Evolutionary conservation across 805 yeast species (phyloP), one percentile per base, ranked within the genome.

Genomic region (Wickerhamomyces canadensis): DNA sequence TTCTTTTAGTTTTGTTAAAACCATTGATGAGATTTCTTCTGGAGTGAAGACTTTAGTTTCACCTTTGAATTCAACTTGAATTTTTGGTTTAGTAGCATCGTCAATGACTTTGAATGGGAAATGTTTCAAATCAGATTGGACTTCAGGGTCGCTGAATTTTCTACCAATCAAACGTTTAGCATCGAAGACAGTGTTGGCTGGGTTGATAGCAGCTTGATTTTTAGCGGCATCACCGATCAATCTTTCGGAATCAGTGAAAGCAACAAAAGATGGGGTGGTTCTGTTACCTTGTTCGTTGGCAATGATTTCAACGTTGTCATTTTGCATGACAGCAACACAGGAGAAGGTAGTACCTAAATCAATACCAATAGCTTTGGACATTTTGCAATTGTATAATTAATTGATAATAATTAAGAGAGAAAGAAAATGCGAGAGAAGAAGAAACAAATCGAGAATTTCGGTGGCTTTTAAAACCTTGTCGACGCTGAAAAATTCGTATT

Each of bases 281-380:
- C 97, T 86, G 78, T 88, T 88, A 80, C 97, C 97, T 74, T 88
- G 97, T 66, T 88, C 97, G 64, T 88, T 88, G 59, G 97, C 96
- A 61, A 88, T 84, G 65, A 88, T 88, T 68, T 88, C 97, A 35
- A 89, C 97, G 60, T 84, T 75, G 55, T 91, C 94, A 61, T 84
- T 84, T 54, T 87, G 74, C 73, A 87, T 86, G 60, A 86, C 94
- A 58, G 95, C 96, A 48, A 88, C 96, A 79, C 96, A 88, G 34
- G 95, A 87, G 72, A 86, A 87, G 42, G 95, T 87, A 42, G 89
- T 81, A 70, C 89, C 89, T 66, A 81, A 78, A 69, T 81, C 89
- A 59, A 81, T 81, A 66, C 89, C 47, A 36, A 43, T 44, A 36
- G 47, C 47, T 43, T 43, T 43, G 12, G 47, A 43, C 47, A 43